phyloP scores from a whole-genome alignment of 805 yeast genomes.

The Cephaloascus fragrans region DNA sequence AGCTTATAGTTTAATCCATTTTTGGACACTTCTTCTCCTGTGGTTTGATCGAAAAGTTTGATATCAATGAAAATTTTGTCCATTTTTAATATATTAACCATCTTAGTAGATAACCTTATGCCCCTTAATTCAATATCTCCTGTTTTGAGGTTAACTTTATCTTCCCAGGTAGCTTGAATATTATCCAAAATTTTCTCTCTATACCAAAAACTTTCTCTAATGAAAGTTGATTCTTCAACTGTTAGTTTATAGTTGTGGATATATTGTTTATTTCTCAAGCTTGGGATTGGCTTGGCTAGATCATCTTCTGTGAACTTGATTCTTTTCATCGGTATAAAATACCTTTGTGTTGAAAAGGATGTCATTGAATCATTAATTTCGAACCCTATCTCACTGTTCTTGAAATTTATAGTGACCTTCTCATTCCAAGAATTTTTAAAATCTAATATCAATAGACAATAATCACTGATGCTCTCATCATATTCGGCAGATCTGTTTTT shows the following conservation, averaged over 20 bases:
- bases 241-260: slow-evolving; percentile 45
- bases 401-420: slow-evolving; percentile 24
- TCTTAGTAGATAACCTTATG: slow-evolving; percentile 48
- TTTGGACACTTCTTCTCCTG: slow-evolving; percentile 1
- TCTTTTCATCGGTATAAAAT: slow-evolving; percentile 63
- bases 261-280: slow-evolving; percentile 60
- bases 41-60: neutral
- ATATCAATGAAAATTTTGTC: slow-evolving; percentile 32
- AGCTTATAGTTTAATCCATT: slow-evolving; percentile 21
- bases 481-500: slow-evolving; percentile 4
- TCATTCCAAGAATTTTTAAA: slow-evolving; percentile 76
- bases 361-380: slow-evolving; percentile 18
- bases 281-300: slow-evolving; percentile 53
- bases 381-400: slow-evolving; percentile 9
- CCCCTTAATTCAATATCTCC: slow-evolving; percentile 65
- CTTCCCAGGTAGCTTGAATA: slow-evolving; percentile 60
- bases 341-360: slow-evolving; percentile 31
- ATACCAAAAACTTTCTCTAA: slow-evolving; percentile 73
- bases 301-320: slow-evolving; percentile 31
- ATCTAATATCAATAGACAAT: slow-evolving; percentile 61
- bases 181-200: slow-evolving; percentile 52
- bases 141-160: slow-evolving; percentile 14
- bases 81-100: slow-evolving; percentile 46
- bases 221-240: slow-evolving; percentile 44
- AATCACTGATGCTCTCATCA: slow-evolving; percentile 32